A percentile compares a stretch with the other conserved stretches of the same genome.
Conservation (phyloP, 805 yeast species). For the Brettanomyces anomalus region DNA sequence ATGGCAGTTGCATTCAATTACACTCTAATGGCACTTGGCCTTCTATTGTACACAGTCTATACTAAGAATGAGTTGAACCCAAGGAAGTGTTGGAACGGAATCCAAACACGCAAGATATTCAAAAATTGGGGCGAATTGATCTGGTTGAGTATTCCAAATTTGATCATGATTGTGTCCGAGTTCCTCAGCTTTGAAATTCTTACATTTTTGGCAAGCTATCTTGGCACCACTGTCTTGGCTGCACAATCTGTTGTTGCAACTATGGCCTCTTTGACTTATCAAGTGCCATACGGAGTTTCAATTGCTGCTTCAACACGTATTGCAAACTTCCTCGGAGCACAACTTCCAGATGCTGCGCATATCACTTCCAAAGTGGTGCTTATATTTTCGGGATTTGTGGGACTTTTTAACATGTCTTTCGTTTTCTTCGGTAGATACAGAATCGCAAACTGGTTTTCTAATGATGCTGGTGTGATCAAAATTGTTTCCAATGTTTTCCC, state of each 20-base stretch:
- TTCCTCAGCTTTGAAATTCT: constrained; percentile 72
- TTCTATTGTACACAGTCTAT: constrained; percentile 38
- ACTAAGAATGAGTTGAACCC: constrained; percentile 33
- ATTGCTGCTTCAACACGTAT: constrained; percentile 71
- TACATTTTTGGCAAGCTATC: constrained; percentile 57
- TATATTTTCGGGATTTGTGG: constrained; percentile 16
- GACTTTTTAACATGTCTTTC: constrained; percentile 17
- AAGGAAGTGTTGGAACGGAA: constrained; percentile 29
- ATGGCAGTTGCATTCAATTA: constrained; percentile 63
- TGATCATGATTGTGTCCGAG: constrained; percentile 70
- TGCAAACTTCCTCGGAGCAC: constrained; percentile 68
- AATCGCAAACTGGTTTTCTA: constrained; percentile 24
- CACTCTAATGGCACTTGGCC: constrained; percentile 57
- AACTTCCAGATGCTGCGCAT: constrained; percentile 22
- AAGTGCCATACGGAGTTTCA: constrained; percentile 67
- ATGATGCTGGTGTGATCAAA: constrained; percentile 21
- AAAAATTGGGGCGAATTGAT: constrained; percentile 59
- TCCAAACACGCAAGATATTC: constrained; percentile 28
- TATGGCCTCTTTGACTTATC: constrained; percentile 58
- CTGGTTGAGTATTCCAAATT: constrained; percentile 60
- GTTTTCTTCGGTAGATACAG: constrained; percentile 16
- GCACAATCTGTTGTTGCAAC: constrained; percentile 70
- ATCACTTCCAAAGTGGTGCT: constrained; percentile 21
- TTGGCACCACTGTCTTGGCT: constrained; percentile 55
- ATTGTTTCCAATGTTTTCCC: constrained; percentile 21